Base-by-base conservation (phyloP, 768 basidiomycete species). In the Termitomyces sp. region DNA sequence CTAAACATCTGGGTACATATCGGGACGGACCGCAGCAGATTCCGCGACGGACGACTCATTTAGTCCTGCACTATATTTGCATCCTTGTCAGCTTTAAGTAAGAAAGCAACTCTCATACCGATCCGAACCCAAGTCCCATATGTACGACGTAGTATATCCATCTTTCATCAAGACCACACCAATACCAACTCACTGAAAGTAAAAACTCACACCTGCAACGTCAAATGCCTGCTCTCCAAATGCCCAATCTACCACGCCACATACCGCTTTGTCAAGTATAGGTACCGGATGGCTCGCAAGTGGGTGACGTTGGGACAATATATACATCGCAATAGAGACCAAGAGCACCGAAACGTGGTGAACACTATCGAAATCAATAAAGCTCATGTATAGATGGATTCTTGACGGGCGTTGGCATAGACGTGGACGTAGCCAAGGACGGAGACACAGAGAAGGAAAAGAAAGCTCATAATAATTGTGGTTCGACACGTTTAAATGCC, bases 1-100 rank as follows among this genome's bases (percentile, higher is more conserved):
- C 61, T 41, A 43, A 64, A 69, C 58, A 73, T 64, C 56, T 65
- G 64, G 52, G 62, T 65, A 48, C 64, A 42, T 61, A 73, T 52
- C 59, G 64, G 52, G n/a, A 55, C 68, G 59, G 42, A 64, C 52
- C 47, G 69, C 51, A 59, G 48, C 55, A 54, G 60, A 41, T 57
- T 61, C 54, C 55, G 66, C 59, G 21, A 75, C 55, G 30, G 73
- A 73, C 7, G 74, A 54, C 53, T 74, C 73, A 34, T 74, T 73
- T 34, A 74, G 74, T 12, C 74, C 73, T 75, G 54, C 7, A 45
- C 52, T 14, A 16, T 12, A 12, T 43, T 9, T 16, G 11, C 21
- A 23, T 16, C 34, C 10, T 10, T 10, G 39, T 27, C 17, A 43
- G 21, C 17, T 19, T 34, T 6, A 30, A 19, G 9, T n/a, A 34